Conservation (phyloP, 371 early-diverging fungal genomes). For the Apophysomyces variabilis region DNA sequence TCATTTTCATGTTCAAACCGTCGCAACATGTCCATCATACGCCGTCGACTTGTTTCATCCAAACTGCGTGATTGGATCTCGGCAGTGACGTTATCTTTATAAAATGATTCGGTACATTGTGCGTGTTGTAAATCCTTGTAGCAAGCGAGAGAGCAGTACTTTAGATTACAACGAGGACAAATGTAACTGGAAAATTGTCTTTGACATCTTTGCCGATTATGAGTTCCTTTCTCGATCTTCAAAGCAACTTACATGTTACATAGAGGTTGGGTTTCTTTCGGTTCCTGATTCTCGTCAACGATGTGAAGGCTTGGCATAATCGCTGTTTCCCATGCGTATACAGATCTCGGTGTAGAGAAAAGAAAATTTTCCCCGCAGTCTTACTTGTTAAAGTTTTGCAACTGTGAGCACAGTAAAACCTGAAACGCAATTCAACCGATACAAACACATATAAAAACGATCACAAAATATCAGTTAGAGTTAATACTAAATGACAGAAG, state of each 20-base stretch:
- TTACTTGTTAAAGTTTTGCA: no score
- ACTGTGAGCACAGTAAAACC: no score
- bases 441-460: no score
- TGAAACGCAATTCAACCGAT: no score
- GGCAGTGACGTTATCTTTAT: conserved; percentile 60
- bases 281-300: conserved; percentile 6
- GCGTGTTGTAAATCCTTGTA: conserved; percentile 62
- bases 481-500: no score
- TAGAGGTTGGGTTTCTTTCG: conserved; percentile 6
- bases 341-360: neutral
- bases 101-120: conserved; percentile 72
- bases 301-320: conserved; percentile 11
- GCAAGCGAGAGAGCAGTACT: conserved; percentile 70
- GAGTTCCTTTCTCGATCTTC: neutral
- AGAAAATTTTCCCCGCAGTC: no score
- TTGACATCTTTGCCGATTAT: conserved; percentile 47
- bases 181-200: conserved; percentile 62
- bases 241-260: conserved; percentile 11
- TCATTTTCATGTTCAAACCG: conserved; percentile 56
- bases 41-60: conserved; percentile 45
- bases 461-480: no score
- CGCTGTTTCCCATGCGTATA: neutral
- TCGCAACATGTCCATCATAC: conserved; percentile 60
- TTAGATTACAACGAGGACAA: conserved; percentile 74
- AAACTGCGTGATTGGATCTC: conserved; percentile 57